Percentiles rank a stretch among this genome's conserved stretches.
Conservation (phyloP, 1,284 basidiomycete genomes). For the Cryptococcus sp. region DNA sequence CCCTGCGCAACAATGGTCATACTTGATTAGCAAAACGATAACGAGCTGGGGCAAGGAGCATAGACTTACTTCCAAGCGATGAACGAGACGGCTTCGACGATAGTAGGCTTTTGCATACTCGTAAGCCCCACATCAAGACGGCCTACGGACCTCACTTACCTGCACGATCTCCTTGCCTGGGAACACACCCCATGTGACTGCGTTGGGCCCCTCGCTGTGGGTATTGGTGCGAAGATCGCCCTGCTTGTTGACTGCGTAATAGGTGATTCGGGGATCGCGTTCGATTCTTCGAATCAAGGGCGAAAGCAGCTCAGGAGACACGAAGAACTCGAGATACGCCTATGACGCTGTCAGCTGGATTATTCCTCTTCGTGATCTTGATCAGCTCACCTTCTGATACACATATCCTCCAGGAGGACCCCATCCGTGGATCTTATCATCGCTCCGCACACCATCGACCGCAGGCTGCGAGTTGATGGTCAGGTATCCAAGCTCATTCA, state of each 20-base stretch:
- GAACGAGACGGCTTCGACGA: conserved; percentile 77
- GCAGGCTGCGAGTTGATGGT: conserved; percentile 99
- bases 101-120: conserved; percentile 64
- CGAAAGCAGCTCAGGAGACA: conserved; percentile 70
- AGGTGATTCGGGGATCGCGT: conserved; percentile 85
- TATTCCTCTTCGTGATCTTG: conserved; percentile 3
- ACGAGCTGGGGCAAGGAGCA: conserved; percentile 25
- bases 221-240: conserved; percentile 96
- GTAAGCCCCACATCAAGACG: neutral
- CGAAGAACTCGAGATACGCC: conserved; percentile 98
- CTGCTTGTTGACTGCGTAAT: conserved; percentile 73
- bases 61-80: conserved; percentile 49
- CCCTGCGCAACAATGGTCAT: conserved; percentile 53
- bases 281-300: conserved; percentile 82
- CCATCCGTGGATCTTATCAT: conserved; percentile 88
- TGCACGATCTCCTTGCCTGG: conserved; percentile 97
- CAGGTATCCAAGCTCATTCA: conserved; percentile 88
- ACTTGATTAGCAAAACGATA: neutral
- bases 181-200: conserved; percentile 99
- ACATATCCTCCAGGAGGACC: conserved; percentile 87
- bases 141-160: conserved; percentile 15
- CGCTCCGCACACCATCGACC: conserved; percentile 85
- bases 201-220: conserved; percentile 92
- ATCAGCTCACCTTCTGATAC: conserved; percentile 80
- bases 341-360: conserved; percentile 41